Conservation (phyloP, 352 stramenopile species). For the Nothophytophthora sp. region DNA sequence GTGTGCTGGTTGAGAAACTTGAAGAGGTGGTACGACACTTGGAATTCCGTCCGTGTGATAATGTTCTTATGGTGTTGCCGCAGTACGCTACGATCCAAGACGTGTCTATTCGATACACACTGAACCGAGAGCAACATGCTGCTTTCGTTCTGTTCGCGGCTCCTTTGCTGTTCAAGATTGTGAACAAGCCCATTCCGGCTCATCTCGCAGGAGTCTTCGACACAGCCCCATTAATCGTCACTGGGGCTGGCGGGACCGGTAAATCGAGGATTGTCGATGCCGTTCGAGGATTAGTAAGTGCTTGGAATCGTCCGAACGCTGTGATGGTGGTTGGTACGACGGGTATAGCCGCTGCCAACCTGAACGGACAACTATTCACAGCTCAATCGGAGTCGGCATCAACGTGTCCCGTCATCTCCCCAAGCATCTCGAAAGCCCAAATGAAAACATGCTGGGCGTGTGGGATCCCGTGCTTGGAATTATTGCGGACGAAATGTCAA, state of each 20-base stretch:
- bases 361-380: conserved; percentile 24
- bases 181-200: background rate
- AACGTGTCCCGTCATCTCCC: no score
- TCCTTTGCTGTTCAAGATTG: conserved; percentile 8
- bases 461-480: conserved; percentile 19
- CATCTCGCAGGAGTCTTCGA: conserved; percentile 4
- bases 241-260: conserved; percentile 16
- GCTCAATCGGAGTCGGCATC: conserved; percentile 11
- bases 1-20: no score
- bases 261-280: conserved; percentile 22
- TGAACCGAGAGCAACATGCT: conserved; percentile 2
- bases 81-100: background rate
- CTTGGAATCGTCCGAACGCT: conserved; percentile 2
- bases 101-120: background rate
- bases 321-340: conserved; percentile 5
- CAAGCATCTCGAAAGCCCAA: conserved; percentile 2
- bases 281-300: background rate
- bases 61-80: no score
- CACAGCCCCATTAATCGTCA: conserved; percentile 8
- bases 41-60: background rate
- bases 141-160: conserved; percentile 2
- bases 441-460: conserved; percentile 1
- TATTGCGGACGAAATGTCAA: conserved; percentile 25
- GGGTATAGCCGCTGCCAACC: conserved; percentile 18
- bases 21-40: no score